Evolutionary conservation across 2,329 filamentous ascomycete species (phyloP), one percentile per base, ranked within the genome.

Genomic region (Penicillium carneum): DNA sequence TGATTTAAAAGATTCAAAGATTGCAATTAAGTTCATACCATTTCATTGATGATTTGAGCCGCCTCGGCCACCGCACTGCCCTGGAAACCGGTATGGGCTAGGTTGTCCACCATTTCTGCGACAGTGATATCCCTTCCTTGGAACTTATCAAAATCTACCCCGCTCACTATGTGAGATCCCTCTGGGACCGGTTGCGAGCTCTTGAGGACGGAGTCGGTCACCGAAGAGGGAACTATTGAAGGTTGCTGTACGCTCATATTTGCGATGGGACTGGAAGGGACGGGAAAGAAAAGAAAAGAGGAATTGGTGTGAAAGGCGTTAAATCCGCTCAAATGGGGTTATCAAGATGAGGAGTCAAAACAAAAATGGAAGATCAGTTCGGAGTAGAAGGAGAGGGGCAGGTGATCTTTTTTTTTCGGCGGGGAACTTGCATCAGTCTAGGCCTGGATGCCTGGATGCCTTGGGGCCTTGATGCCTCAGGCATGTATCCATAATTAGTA

Each of bases 11-110:
- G 2, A 36, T 45, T 9, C 3, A 33, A 5, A 12, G 12, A 4
- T 34, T 41, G 4, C 14, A 38, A 29, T 26, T 33, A 18, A 11
- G 16, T 39, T 60, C n/a, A 69, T 82, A 96, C 93, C 95, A 99
- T 99, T 64, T 92, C 88, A 74, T 99, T 95, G 76, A 99, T 93
- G 73, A 98, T 96, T 62, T 90, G 86, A 64, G 95, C 88, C 12
- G 94, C 95, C 73, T 96, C 92, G 36, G 89, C 90, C 69, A 97
- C 89, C 20, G 92, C 89, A 59, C 86, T 90, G 31, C 89, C 90
- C 77, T 93, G 90, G 71, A 93, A 93, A 16, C 90, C 95, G 90
- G 96, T 97, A 77, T 88, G 84, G 57, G 86, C 86, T 89, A 98
- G 95, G 62, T 89, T 89, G 57, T 88, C 83, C 26, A 95, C 85